Evolutionary conservation across 768 basidiomycete genomes (phyloP).

Genomic region (Amanita exitialis): DNA sequence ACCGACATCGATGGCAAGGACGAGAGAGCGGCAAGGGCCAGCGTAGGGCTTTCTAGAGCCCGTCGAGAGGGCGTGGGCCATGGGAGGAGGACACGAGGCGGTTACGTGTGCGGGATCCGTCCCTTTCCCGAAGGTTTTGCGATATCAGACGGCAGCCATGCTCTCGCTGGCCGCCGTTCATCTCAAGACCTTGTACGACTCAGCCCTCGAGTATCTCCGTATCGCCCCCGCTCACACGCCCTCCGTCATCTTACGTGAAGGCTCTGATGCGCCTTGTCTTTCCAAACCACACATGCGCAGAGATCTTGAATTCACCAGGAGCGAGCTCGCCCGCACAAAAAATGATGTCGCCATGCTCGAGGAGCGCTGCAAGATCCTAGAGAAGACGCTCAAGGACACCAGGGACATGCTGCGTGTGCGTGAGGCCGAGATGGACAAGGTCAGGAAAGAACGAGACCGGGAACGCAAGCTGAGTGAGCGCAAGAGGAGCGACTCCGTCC

Average conservation of each 20-base stretch:
- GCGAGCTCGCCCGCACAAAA: slow-evolving; percentile 44
- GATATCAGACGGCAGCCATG: slow-evolving; percentile 14
- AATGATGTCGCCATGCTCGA: slow-evolving; percentile 45
- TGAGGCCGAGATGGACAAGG: slow-evolving; percentile 50
- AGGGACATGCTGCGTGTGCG: slow-evolving; percentile 45
- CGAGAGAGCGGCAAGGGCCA: slow-evolving; percentile 53
- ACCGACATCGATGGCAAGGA: slow-evolving; percentile 73
- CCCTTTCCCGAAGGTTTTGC: slow-evolving; percentile 2
- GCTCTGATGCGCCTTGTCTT: slow-evolving; percentile 36
- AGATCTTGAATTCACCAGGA: slow-evolving; percentile 45
- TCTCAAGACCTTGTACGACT: slow-evolving; percentile 37
- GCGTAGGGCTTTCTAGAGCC: slow-evolving; percentile 68
- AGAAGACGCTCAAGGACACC: slow-evolving; percentile 55
- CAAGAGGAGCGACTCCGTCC: slow-evolving; percentile 14
- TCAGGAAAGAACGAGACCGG: slow-evolving; percentile 30
- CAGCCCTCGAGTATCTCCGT: slow-evolving; percentile 50
- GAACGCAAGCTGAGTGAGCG: slow-evolving; percentile 23
- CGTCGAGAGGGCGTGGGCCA: slow-evolving; percentile 21
- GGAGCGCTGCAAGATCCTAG: slow-evolving; percentile 54
- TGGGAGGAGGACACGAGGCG: slow-evolving; percentile 12
- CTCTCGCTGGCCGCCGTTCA: slow-evolving; percentile 17
- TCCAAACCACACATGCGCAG: slow-evolving; percentile 38
- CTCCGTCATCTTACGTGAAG: slow-evolving; percentile 35
- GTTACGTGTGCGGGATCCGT: slow-evolving; percentile 4
- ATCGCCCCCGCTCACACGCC: slow-evolving; percentile 22